These are phyloP conservation scores for Pichia nakasei DNA, from an alignment of 805 yeast species.

Conservation along the genomic window DNA sequence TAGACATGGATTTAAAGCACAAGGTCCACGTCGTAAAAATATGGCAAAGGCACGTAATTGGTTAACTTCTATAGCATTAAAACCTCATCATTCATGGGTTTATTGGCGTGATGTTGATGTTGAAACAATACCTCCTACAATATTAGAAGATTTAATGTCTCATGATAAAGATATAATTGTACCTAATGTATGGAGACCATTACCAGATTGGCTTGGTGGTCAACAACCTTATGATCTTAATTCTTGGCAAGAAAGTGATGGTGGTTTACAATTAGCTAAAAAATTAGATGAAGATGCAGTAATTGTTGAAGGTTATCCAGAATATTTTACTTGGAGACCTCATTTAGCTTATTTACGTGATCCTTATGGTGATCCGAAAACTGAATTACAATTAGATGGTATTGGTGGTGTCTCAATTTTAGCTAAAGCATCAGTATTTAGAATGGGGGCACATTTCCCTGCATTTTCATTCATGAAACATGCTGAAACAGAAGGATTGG, in stretches of 20 bases:
- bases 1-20: slow-evolving; percentile 93
- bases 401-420: slow-evolving; percentile 95
- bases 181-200: slow-evolving; percentile 89
- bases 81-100: slow-evolving; percentile 91
- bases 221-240: slow-evolving; percentile 81
- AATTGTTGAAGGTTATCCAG: slow-evolving; percentile 95
- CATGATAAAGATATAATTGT: slow-evolving; percentile 88
- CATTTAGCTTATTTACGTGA: slow-evolving; percentile 92
- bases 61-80: slow-evolving; percentile 77
- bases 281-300: slow-evolving; percentile 86
- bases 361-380: slow-evolving; percentile 91
- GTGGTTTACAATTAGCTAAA: slow-evolving; percentile 70
- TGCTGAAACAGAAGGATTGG: slow-evolving; percentile 97
- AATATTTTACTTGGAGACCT: slow-evolving; percentile 97
- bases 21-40: slow-evolving; percentile 87
- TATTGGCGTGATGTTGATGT: slow-evolving; percentile 98
- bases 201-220: slow-evolving; percentile 78
- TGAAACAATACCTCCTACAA: slow-evolving; percentile 78
- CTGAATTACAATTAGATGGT: slow-evolving; percentile 89
- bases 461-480: slow-evolving; percentile 94
- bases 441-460: slow-evolving; percentile 88
- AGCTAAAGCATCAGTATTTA: slow-evolving; percentile 78
- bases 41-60: slow-evolving; percentile 97
- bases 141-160: slow-evolving; percentile 86
- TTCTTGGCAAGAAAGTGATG: slow-evolving; percentile 82